These are phyloP conservation scores for Fusarium nisikadoi DNA, from an alignment of 2,329 filamentous ascomycete species.

Conservation along the genomic window DNA sequence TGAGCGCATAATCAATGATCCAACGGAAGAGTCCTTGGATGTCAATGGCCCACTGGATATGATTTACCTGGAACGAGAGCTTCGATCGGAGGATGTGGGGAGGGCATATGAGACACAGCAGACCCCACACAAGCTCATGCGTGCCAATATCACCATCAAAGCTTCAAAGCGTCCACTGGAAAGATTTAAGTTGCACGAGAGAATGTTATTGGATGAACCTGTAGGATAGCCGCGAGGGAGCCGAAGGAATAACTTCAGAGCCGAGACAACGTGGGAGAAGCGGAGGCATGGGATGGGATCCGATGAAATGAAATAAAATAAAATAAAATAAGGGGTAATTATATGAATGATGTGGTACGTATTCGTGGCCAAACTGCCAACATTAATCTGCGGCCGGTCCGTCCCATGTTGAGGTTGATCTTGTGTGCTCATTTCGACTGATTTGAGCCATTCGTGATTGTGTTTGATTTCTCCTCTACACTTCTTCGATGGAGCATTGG, in stretches of 20 bases:
- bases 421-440: constrained; percentile 27
- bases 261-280: constrained; percentile 3
- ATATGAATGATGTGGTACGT: neutral
- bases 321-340: constrained; percentile 9
- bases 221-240: neutral
- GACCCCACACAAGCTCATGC: constrained; percentile 37
- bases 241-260: constrained; percentile 2
- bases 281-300: neutral
- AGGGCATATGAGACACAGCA: constrained; percentile 25
- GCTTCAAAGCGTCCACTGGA: neutral
- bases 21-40: constrained; percentile 15
- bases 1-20: neutral
- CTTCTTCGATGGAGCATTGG: neutral
- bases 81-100: constrained; percentile 30
- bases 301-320: neutral
- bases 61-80: constrained; percentile 23
- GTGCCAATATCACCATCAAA: constrained; percentile 14
- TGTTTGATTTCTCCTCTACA: neutral
- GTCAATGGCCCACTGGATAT: constrained; percentile 8
- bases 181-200: constrained; percentile 22
- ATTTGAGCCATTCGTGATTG: neutral
- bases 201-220: constrained; percentile 3
- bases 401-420: constrained; percentile 25
- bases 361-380: constrained; percentile 9
- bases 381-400: constrained; percentile 16